Base-by-base conservation (phyloP, 208 protist genomes). In the Vickermania ingenoplastis region DNA sequence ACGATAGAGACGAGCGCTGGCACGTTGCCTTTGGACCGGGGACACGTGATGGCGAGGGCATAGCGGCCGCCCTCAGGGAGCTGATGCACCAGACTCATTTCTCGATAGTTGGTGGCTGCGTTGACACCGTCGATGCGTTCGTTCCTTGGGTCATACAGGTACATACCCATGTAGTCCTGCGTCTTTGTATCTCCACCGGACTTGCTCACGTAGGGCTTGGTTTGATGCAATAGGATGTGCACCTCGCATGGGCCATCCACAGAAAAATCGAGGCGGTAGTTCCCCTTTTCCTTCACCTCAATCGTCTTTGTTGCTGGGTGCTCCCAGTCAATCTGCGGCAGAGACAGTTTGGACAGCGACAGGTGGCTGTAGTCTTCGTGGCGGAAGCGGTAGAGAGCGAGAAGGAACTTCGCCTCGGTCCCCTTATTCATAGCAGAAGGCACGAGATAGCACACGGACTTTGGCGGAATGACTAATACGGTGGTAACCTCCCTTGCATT, bases 51-150 rank as follows among this genome's bases (percentile, higher is more conserved):
- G 21, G 71, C 86, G 27, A 89, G 31, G 3, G 85, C 82, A 57
- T 89, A 89, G 3, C 79, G 79, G 1, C 81, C 85, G 53, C 73
- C 75, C 24, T 61, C 57, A 1, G 73, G 67, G 1, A 84, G 58
- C 36, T 69, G 74, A 29, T 87, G 74, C 13, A 86, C 75, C 57
- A 89, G 28, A 54, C 79, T 80, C n/a, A 78, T 86, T 48, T 92
- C 85, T n/a, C 85, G 81, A 52, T 79, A 92, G 65, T 92, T 92
- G 17, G 81, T 92, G 2, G 85, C 85, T 2, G 75, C 72, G 49
- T 82, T 70, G 27, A 89, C 79, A 41, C 79, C 81, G 41, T 61
- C 59, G n/a, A 92, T 73, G 27, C 65, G 65, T 11, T 71, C 50
- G 53, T 89, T 75, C 5, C 65, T 67, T 49, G 78, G 72, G 52